Evolutionary conservation across 2,329 filamentous ascomycete species (phyloP).

Genomic region (Fonsecaea monophora): DNA sequence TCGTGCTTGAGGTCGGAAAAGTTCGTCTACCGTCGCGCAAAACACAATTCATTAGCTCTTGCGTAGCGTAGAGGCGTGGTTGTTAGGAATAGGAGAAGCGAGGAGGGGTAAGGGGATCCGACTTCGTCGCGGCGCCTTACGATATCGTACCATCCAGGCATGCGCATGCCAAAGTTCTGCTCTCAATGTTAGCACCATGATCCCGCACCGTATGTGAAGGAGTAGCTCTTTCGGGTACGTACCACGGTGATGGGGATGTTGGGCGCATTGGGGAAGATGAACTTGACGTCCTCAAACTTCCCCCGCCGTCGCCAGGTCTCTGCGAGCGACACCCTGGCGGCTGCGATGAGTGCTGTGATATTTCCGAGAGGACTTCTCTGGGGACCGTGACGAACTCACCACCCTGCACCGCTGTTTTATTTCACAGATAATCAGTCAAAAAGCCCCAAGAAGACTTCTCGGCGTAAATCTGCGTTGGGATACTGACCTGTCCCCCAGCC

Average conservation of each 20-base stretch:
- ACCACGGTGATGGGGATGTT: conserved; percentile 84
- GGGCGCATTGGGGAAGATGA: conserved; percentile 92
- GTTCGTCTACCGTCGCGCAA: conserved; percentile 44
- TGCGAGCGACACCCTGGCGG: conserved; percentile 70
- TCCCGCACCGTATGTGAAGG: neutral
- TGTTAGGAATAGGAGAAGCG: neutral
- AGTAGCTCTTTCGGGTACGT: conserved; percentile 43
- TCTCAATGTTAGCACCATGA: conserved; percentile 15
- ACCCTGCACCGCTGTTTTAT: conserved; percentile 54
- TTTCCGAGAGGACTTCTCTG: neutral
- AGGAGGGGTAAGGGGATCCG: conserved; percentile 26
- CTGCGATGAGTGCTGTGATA: neutral
- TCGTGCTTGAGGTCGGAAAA: conserved; percentile 50
- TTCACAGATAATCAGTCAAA: neutral
- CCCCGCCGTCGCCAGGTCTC: conserved; percentile 83
- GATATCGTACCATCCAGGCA: conserved; percentile 55
- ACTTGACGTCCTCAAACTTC: conserved; percentile 87
- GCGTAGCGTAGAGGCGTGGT: neutral
- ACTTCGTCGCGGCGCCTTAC: conserved; percentile 52
- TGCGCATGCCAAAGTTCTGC: conserved; percentile 38
- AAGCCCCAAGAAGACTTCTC: neutral
- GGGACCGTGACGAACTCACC: conserved; percentile 42
- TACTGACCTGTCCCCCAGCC: conserved; percentile 81
- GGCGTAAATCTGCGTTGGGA: neutral
- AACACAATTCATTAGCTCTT: conserved; percentile 7